Evolutionary conservation across 352 stramenopile species (phyloP).

Genomic region (Pythium graminicola): DNA sequence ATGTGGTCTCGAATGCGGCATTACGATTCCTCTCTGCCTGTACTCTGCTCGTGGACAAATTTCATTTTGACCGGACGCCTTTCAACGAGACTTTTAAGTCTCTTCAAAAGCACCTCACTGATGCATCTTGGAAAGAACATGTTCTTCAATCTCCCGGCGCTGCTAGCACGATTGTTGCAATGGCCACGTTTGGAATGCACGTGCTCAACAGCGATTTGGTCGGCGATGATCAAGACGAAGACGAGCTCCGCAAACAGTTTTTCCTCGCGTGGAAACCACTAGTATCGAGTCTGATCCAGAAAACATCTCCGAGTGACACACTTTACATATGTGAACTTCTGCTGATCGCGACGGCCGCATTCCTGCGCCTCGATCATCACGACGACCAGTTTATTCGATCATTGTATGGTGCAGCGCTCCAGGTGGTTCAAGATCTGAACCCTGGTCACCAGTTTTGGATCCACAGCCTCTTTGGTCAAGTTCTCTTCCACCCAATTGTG

Average conservation of each 20-base stretch:
- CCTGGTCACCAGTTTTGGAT: constrained; percentile 47
- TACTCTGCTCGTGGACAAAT: constrained; percentile 39
- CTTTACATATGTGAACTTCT: constrained; percentile 17
- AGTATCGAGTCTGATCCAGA: background rate
- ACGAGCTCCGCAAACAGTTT: constrained; percentile 27
- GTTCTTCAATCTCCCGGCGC: background rate
- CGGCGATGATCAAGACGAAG: constrained; percentile 48
- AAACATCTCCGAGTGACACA: background rate
- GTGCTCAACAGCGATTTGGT: constrained; percentile 29
- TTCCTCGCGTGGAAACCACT: constrained; percentile 18
- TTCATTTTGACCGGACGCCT: constrained; percentile 34
- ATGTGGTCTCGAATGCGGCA: constrained; percentile 21
- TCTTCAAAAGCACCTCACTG: constrained; percentile 26
- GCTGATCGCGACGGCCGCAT: constrained; percentile 9
- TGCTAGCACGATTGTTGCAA: constrained; percentile 29
- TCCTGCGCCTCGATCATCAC: constrained; percentile 12
- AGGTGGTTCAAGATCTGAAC: constrained; percentile 33
- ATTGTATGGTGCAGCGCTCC: constrained; percentile 36
- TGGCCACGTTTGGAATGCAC: constrained; percentile 29
- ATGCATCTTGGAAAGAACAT: no score
- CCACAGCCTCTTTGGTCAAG: constrained; percentile 32
- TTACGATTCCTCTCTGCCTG: constrained; percentile 46
- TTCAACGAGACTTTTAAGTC: constrained; percentile 29
- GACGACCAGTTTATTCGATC: constrained; percentile 30
- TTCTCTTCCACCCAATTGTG: constrained; percentile 43